A percentile compares a stretch with the other conserved stretches of the same genome.
These are phyloP conservation scores for Phytophthora pistaciae DNA, from an alignment of 352 stramenopile genomes.

Conservation along the genomic window DNA sequence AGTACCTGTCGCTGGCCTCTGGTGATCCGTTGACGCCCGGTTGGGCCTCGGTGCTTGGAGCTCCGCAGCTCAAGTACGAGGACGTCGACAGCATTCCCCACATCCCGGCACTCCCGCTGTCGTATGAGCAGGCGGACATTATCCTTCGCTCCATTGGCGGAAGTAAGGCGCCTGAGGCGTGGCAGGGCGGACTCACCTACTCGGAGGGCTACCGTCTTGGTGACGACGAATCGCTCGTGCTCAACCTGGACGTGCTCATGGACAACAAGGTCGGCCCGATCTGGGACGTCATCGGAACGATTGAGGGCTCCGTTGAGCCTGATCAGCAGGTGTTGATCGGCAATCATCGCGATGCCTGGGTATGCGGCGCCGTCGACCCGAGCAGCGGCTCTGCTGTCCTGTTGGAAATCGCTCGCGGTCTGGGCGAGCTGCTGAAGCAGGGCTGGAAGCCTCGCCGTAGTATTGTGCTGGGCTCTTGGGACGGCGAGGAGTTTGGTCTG, in stretches of 20 bases:
- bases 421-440: constrained; percentile 59
- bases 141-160: constrained; percentile 68
- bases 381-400: constrained; percentile 67
- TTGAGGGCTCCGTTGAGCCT: constrained; percentile 43
- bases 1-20: constrained; percentile 67
- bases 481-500: constrained; percentile 80
- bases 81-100: constrained; percentile 53
- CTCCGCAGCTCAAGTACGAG: constrained; percentile 43
- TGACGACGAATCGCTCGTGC: constrained; percentile 38
- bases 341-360: constrained; percentile 86
- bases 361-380: constrained; percentile 77
- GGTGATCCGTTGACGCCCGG: constrained; percentile 73
- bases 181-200: constrained; percentile 60
- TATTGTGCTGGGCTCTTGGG: constrained; percentile 79
- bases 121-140: constrained; percentile 69
- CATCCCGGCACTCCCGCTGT: constrained; percentile 68
- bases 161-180: constrained; percentile 46
- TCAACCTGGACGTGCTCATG: constrained; percentile 56
- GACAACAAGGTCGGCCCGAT: constrained; percentile 69
- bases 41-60: constrained; percentile 47
- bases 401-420: constrained; percentile 70
- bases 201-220: constrained; percentile 68
- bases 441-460: constrained; percentile 71
- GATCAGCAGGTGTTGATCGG: constrained; percentile 64
- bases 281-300: constrained; percentile 72